Evolutionary conservation across 176 grass and related monocot genomes (phyloP).

Genomic region (Oryza brachyantha): DNA sequence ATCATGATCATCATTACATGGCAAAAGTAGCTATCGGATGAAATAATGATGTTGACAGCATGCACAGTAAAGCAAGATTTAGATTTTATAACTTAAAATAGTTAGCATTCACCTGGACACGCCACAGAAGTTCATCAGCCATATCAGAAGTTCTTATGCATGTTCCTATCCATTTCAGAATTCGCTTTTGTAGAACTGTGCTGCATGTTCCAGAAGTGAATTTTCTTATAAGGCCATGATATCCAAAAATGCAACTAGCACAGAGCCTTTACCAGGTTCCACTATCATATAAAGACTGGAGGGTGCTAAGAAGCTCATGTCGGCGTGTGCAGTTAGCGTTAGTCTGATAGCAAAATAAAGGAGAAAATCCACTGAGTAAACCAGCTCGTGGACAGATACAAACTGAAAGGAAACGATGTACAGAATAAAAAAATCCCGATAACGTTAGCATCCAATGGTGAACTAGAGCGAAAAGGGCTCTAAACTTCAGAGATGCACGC

Average conservation of each 20-base stretch:
- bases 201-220: slow-evolving; percentile 49
- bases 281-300: slow-evolving; percentile 56
- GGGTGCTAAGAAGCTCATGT: slow-evolving; percentile 56
- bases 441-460: background rate
- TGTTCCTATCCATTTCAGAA: slow-evolving; percentile 57
- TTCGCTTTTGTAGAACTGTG: slow-evolving; percentile 48
- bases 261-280: slow-evolving; percentile 61
- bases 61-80: slow-evolving; percentile 28
- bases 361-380: slow-evolving; percentile 25
- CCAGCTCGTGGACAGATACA: slow-evolving; percentile 1
- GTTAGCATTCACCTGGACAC: slow-evolving; percentile 60
- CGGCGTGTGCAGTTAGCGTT: slow-evolving; percentile 44
- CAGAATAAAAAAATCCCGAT: background rate
- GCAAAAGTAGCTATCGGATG: slow-evolving; percentile 14
- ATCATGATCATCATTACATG: slow-evolving; percentile 23
- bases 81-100: slow-evolving; percentile 15
- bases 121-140: slow-evolving; percentile 77
- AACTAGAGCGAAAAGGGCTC: background rate
- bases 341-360: slow-evolving; percentile 46
- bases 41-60: slow-evolving; percentile 24
- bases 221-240: slow-evolving; percentile 25
- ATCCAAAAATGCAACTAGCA: slow-evolving; percentile 35
- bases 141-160: slow-evolving; percentile 62
- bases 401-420: background rate
- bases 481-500: background rate